phyloP scores from a whole-genome alignment of 1,284 basidiomycete species.

The Irpex lacteus region DNA sequence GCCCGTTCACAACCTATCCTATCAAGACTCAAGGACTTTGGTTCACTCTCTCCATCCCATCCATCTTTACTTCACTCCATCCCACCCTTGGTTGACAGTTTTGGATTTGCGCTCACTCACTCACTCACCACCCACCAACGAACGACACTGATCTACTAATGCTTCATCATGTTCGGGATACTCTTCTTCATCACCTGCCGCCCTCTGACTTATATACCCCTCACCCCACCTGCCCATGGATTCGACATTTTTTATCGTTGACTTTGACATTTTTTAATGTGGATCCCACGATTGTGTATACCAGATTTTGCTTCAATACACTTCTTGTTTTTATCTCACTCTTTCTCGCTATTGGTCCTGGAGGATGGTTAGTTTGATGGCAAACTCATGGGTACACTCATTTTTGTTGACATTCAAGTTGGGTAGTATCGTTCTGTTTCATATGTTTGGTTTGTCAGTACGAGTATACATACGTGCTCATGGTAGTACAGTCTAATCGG shows the following conservation, averaged over 20 bases:
- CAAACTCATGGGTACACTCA: too few species aligned
- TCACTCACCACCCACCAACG: neutral
- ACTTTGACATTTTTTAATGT: neutral
- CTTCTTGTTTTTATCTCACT: neutral
- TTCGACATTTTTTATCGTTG: too few species aligned
- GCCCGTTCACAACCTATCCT: neutral
- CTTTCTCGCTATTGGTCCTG: too few species aligned
- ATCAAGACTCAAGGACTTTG: neutral
- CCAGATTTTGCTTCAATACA: neutral
- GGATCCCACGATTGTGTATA: neutral
- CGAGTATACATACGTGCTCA: too few species aligned
- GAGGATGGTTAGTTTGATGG: too few species aligned
- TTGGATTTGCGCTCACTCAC: neutral
- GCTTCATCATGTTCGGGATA: conserved; percentile 10
- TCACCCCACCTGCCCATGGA: neutral
- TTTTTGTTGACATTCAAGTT: too few species aligned
- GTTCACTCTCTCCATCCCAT: neutral
- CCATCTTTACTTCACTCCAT: neutral
- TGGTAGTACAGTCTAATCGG: too few species aligned
- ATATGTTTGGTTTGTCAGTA: too few species aligned
- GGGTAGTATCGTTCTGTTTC: too few species aligned
- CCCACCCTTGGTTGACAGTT: conserved; percentile 1
- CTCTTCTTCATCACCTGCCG: neutral
- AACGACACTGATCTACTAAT: conserved; percentile 1
- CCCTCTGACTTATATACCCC: neutral